phyloP scores from a whole-genome alignment of 805 yeast species.

The Starmerella stellata region DNA sequence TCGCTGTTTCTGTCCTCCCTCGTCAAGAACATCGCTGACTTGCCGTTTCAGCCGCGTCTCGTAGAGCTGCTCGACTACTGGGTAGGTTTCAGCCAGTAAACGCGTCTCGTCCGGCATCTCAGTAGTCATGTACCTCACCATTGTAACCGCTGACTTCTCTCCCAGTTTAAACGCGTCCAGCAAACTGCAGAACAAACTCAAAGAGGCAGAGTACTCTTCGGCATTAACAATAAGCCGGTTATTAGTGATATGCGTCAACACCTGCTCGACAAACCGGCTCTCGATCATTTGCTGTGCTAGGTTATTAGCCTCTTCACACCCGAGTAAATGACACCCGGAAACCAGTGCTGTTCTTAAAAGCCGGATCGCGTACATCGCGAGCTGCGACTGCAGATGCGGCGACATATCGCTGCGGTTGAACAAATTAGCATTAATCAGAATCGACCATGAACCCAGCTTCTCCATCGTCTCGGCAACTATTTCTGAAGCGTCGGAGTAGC shows the following conservation, averaged over 20 bases:
- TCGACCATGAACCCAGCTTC: background rate
- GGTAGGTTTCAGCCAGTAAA: background rate
- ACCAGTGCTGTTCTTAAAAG: constrained; percentile 4
- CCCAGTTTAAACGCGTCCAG: constrained; percentile 2
- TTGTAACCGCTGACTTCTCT: background rate
- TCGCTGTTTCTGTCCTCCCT: background rate
- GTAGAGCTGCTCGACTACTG: background rate
- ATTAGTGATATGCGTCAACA: constrained; percentile 33
- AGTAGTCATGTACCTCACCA: background rate
- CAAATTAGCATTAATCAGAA: background rate
- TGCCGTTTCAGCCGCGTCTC: background rate
- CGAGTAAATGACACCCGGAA: background rate
- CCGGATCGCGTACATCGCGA: constrained; percentile 1
- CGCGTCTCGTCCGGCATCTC: background rate
- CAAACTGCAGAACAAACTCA: constrained; percentile 32
- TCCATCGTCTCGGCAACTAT: background rate
- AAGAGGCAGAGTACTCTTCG: constrained; percentile 54
- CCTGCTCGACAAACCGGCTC: constrained; percentile 32
- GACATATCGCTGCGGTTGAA: background rate
- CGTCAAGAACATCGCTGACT: background rate
- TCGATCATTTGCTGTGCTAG: constrained; percentile 31
- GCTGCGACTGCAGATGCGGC: background rate
- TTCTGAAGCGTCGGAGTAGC: background rate
- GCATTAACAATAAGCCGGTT: constrained; percentile 34
- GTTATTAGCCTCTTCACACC: background rate